phyloP scores from a whole-genome alignment of 1,139 yeast species.

The Wickerhamomyces sp. region DNA sequence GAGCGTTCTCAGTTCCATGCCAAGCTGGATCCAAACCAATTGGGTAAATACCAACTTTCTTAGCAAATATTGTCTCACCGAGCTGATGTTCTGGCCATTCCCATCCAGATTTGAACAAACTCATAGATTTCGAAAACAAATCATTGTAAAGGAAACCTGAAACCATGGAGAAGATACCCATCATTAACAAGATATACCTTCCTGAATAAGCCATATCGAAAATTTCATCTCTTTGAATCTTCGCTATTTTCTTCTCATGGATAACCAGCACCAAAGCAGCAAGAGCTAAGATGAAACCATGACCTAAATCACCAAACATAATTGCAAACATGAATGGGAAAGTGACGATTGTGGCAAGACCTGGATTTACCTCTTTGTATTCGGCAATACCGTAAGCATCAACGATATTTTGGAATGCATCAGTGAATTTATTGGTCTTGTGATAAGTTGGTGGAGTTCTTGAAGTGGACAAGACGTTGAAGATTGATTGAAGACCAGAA shows the following conservation, averaged over 20 bases:
- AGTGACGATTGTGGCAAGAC: slow-evolving; percentile 88
- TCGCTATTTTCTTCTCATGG: slow-evolving; percentile 61
- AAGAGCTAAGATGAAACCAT: slow-evolving; percentile 73
- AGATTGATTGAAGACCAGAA: slow-evolving; percentile 64
- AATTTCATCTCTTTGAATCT: slow-evolving; percentile 80
- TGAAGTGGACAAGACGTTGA: slow-evolving; percentile 75
- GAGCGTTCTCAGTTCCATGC: slow-evolving; percentile 95
- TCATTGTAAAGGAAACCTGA: slow-evolving; percentile 94
- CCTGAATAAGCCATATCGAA: slow-evolving; percentile 96
- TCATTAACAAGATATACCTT: slow-evolving; percentile 77
- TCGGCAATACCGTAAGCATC: slow-evolving; percentile 96
- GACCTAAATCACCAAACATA: slow-evolving; percentile 99
- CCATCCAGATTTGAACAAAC: slow-evolving; percentile 87
- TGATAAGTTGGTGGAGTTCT: slow-evolving; percentile 92
- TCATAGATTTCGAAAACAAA: slow-evolving; percentile 84
- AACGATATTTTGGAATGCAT: slow-evolving; percentile 85
- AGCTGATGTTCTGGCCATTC: slow-evolving; percentile 69
- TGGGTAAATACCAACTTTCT: slow-evolving; percentile 62
- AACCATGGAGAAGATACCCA: slow-evolving; percentile 92
- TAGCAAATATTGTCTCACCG: slow-evolving; percentile 61
- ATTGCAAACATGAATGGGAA: slow-evolving; percentile 99
- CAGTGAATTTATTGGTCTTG: slow-evolving; percentile 85
- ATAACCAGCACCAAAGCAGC: slow-evolving; percentile 68
- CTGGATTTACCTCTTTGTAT: slow-evolving; percentile 94
- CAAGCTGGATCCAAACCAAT: slow-evolving; percentile 92